phyloP scores from a whole-genome alignment of 176 grass and related monocot genomes.

The Bonia amplexicaulis region DNA sequence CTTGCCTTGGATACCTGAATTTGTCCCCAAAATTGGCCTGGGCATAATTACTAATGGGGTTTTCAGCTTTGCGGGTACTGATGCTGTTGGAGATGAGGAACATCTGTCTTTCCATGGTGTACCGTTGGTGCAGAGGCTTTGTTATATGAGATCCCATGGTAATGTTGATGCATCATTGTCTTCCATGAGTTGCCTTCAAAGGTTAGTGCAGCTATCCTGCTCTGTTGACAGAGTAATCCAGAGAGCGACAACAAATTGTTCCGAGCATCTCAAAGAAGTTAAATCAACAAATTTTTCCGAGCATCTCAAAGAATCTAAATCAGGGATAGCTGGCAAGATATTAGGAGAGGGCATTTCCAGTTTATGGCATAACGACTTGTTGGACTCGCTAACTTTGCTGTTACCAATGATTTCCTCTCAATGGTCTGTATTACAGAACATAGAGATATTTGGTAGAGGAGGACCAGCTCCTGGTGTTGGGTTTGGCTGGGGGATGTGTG shows the following conservation, averaged over 20 bases:
- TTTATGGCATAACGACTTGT: slow-evolving; percentile 54
- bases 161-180: slow-evolving; percentile 54
- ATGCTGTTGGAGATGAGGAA: slow-evolving; percentile 17
- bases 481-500: slow-evolving; percentile 82
- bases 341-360: slow-evolving; percentile 75
- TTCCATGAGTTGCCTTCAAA: slow-evolving; percentile 70
- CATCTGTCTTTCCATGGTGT: slow-evolving; percentile 19
- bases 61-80: slow-evolving; percentile 38
- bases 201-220: slow-evolving; percentile 54
- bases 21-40: slow-evolving; percentile 85
- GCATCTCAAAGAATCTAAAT: slow-evolving; percentile 23
- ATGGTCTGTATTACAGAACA: slow-evolving; percentile 47
- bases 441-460: slow-evolving; percentile 86
- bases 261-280: slow-evolving; percentile 26
- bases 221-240: slow-evolving; percentile 60
- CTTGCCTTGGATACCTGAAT: slow-evolving; percentile 75
- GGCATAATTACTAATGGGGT: slow-evolving; percentile 62
- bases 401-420: slow-evolving; percentile 50
- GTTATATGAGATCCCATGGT: slow-evolving; percentile 49
- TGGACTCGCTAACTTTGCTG: slow-evolving; percentile 39
- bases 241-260: slow-evolving; percentile 43
- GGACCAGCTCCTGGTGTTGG: slow-evolving; percentile 89
- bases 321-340: slow-evolving; percentile 60
- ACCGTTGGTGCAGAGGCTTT: slow-evolving; percentile 53
- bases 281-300: slow-evolving; percentile 33